Evolutionary conservation across 2,329 filamentous ascomycete species (phyloP), one percentile per base, ranked within the genome.

Genomic region (Trichoderma oligosporum): DNA sequence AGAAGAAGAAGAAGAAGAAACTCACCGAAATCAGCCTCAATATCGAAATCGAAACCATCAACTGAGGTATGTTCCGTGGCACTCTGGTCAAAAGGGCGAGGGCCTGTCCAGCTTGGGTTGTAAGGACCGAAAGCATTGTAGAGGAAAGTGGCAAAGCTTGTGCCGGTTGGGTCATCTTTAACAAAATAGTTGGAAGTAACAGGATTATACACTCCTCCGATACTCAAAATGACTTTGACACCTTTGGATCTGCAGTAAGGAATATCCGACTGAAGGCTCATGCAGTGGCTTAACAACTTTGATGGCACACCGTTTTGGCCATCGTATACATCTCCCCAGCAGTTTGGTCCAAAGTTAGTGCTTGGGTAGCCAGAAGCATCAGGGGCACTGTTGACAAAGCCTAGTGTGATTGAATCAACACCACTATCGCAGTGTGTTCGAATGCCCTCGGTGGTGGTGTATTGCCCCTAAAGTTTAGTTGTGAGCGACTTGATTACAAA

Each of bases 21-120:
- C 70, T 61, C 63, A 74, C 72, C 61, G 25, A 70, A 63, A 3
- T 61, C 49, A 16, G 62, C 59, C 63, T 77, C 74, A 9, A 77
- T 67, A 52, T 77, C 74, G 61, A 77, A 71, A 58, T 76, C 73
- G 56, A 75, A 77, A 36, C 75, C 75, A 56, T 77, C 73, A 45
- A 77, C 63, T 8, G 64, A 55, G 38, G 61, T 64, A 59, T 66
- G 65, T 16, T 65, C 59, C 11, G 61, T 64, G 5, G 54, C 47
- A 41, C 59, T 65, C 47, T 57, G 44, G 48, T 75, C 75, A 41
- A 77, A 75, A 4, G 74, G 75, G 45, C 74, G 71, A 38, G 74
- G 71, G 1, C 71, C 67, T 2, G 57, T 58, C 63, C 66, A 74
- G 14, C 22, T 35, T 2, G 62, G 7, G n/a, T 70, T 41, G 41